Percentiles rank a stretch among this genome's conserved stretches.
phyloP scores from a whole-genome alignment of 1,139 yeast genomes.

The Geotrichum aggregatum region DNA sequence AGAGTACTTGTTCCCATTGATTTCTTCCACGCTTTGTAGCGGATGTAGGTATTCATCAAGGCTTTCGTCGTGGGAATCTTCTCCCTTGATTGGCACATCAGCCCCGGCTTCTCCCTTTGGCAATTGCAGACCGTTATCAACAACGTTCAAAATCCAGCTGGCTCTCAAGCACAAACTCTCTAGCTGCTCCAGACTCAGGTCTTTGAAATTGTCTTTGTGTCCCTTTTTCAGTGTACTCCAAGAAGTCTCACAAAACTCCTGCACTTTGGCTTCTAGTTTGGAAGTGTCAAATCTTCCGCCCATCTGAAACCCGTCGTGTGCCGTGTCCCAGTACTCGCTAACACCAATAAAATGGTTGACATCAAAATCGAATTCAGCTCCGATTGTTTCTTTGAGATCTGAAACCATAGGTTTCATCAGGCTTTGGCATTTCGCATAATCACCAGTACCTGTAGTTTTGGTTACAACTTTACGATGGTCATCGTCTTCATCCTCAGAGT shows the following conservation, averaged over 20 bases:
- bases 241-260: slow-evolving; percentile 46
- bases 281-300: slow-evolving; percentile 41
- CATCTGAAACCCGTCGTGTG: slow-evolving; percentile 46
- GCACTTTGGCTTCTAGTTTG: slow-evolving; percentile 45
- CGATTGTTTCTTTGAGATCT: slow-evolving; percentile 34
- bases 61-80: slow-evolving; percentile 15
- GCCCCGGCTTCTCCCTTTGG: too few relatives aligned
- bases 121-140: slow-evolving; percentile 71
- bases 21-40: slow-evolving; percentile 56
- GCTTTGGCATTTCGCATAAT: slow-evolving; percentile 53
- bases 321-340: slow-evolving; percentile 77
- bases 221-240: slow-evolving; percentile 43
- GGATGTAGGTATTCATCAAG: slow-evolving; percentile 41
- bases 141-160: slow-evolving; percentile 65
- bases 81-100: slow-evolving; percentile 32
- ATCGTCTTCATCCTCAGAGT: slow-evolving; percentile 13
- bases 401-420: slow-evolving; percentile 50
- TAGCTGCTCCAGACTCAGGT: slow-evolving; percentile 44
- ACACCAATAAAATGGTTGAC: slow-evolving; percentile 70
- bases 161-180: slow-evolving; percentile 60
- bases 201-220: slow-evolving; percentile 31
- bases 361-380: slow-evolving; percentile 67
- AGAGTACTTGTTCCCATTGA: slow-evolving; percentile 64
- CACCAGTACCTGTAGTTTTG: slow-evolving; percentile 54
- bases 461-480: slow-evolving; percentile 11